Evolutionary conservation across 208 protist species (phyloP).

Genomic region (Angomonas deanei): DNA sequence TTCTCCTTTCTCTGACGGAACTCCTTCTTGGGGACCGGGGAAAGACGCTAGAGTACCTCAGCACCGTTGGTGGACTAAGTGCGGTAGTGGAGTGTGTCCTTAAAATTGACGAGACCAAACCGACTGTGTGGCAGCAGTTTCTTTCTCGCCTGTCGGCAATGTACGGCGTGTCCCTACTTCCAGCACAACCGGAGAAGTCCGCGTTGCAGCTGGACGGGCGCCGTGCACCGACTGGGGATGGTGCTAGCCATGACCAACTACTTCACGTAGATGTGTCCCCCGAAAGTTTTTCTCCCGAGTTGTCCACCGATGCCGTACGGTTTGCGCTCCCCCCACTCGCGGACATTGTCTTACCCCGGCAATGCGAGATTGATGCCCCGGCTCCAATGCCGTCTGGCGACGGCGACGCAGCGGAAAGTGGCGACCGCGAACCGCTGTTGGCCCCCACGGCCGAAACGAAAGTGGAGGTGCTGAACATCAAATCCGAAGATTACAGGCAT

Average conservation of each 20-base stretch:
- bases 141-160: slow-evolving; percentile 40
- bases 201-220: slow-evolving; percentile 29
- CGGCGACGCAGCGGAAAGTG: background rate
- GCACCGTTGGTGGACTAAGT: slow-evolving; percentile 27
- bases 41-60: slow-evolving; percentile 16
- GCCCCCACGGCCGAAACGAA: slow-evolving; percentile 27
- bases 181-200: slow-evolving; percentile 5
- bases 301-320: slow-evolving; percentile 10
- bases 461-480: slow-evolving; percentile 45
- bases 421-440: slow-evolving; percentile 17
- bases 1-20: slow-evolving; percentile 21
- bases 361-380: slow-evolving; percentile 32
- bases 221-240: slow-evolving; percentile 4
- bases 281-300: slow-evolving; percentile 60
- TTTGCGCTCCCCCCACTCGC: slow-evolving; percentile 11
- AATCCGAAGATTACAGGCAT: slow-evolving; percentile 36
- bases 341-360: slow-evolving; percentile 34
- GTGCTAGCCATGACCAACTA: background rate
- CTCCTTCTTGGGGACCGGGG: slow-evolving; percentile 17
- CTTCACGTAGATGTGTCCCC: slow-evolving; percentile 47
- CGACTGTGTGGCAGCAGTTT: slow-evolving; percentile 50
- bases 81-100: slow-evolving; percentile 40
- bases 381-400: slow-evolving; percentile 1
- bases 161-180: slow-evolving; percentile 48
- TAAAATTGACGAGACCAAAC: slow-evolving; percentile 20